Conservation (phyloP, 2,329 filamentous ascomycete genomes). For the Trichoderma gracile region DNA sequence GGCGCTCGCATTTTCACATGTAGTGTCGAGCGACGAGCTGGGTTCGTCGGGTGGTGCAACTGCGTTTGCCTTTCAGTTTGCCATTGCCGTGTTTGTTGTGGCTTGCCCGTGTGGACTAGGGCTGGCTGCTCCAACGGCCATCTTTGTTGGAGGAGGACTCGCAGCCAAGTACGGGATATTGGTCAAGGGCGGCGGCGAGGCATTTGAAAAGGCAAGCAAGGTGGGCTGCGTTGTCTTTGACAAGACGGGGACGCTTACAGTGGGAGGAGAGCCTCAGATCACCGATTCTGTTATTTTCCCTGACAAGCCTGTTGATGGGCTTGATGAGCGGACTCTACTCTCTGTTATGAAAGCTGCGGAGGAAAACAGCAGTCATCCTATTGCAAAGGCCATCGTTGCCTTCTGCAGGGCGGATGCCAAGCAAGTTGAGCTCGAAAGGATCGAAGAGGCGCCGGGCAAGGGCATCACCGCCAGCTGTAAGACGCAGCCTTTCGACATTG, state of each 20-base stretch:
- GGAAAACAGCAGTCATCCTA: constrained; percentile 71
- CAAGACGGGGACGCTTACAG: constrained; percentile 82
- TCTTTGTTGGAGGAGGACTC: constrained; percentile 79
- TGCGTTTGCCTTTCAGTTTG: constrained; percentile 76
- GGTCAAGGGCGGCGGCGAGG: constrained; percentile 80
- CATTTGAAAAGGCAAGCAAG: constrained; percentile 79
- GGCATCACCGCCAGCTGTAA: constrained; percentile 63
- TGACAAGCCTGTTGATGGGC: constrained; percentile 30
- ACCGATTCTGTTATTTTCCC: constrained; percentile 54
- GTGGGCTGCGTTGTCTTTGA: constrained; percentile 82
- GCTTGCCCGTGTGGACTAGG: constrained; percentile 83
- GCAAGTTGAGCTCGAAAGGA: constrained; percentile 40
- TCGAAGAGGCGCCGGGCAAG: constrained; percentile 70
- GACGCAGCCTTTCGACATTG: constrained; percentile 48
- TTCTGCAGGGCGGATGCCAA: constrained; percentile 54
- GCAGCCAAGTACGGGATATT: constrained; percentile 79
- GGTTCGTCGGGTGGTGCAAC: constrained; percentile 64
- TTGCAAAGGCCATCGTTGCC: constrained; percentile 68
- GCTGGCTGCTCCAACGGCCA: constrained; percentile 80
- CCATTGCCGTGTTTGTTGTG: constrained; percentile 83
- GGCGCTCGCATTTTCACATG: constrained; percentile 58
- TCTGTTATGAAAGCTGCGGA: constrained; percentile 63
- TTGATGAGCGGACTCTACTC: constrained; percentile 43
- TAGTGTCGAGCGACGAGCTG: constrained; percentile 58
- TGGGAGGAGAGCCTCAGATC: constrained; percentile 70